These are phyloP conservation scores for Penicillium arizonense DNA, from an alignment of 495 filamentous ascomycete species.

Conservation along the genomic window DNA sequence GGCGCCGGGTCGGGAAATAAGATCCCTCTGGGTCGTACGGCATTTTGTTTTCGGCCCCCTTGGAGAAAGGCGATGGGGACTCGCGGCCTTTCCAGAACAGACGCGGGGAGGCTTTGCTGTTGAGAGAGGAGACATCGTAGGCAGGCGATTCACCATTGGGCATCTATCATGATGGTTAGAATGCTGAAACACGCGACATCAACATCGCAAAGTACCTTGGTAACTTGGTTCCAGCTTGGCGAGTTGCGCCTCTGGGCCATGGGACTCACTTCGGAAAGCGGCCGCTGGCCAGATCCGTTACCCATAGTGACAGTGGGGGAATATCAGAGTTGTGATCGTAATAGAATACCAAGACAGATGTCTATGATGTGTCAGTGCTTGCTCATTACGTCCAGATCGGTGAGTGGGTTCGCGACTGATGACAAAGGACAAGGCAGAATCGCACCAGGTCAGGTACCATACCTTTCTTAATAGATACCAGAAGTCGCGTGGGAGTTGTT, in stretches of 20 bases:
- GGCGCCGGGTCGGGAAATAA: slow-evolving; percentile 68
- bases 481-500: slow-evolving; percentile 18
- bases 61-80: slow-evolving; percentile 56
- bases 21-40: slow-evolving; percentile 60
- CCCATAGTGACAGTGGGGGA: slow-evolving; percentile 33
- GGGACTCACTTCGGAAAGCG: slow-evolving; percentile 55
- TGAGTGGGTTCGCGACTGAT: slow-evolving; percentile 1
- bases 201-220: slow-evolving; percentile 51
- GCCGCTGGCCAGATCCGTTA: slow-evolving; percentile 42
- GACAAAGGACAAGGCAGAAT: not conserved
- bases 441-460: slow-evolving; percentile 12
- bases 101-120: slow-evolving; percentile 65
- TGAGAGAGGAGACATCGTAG: slow-evolving; percentile 73
- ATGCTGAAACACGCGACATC: slow-evolving; percentile 31
- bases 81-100: slow-evolving; percentile 85
- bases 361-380: slow-evolving; percentile 15
- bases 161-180: slow-evolving; percentile 22
- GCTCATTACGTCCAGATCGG: slow-evolving; percentile 1
- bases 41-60: slow-evolving; percentile 64
- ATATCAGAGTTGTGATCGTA: not conserved
- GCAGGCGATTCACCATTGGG: slow-evolving; percentile 68
- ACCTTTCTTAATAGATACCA: slow-evolving; percentile 21
- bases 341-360: not conserved
- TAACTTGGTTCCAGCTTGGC: slow-evolving; percentile 68
- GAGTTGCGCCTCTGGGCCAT: slow-evolving; percentile 66